Percentiles rank a stretch among this genome's conserved stretches.
phyloP scores from a whole-genome alignment of 306 rosid species.

The Herpetospermum pedunculosum region DNA sequence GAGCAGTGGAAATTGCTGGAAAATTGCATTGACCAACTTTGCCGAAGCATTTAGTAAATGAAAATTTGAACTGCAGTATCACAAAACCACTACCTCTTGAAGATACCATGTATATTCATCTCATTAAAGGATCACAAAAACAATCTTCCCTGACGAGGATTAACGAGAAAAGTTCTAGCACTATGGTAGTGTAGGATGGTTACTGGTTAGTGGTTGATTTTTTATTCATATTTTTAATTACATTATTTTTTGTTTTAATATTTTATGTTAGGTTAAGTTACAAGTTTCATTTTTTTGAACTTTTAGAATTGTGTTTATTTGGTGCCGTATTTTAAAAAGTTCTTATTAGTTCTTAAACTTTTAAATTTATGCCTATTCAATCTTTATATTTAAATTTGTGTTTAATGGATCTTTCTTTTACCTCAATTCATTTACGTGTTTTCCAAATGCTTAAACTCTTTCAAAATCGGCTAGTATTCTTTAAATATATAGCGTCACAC shows the following conservation, averaged over 20 bases:
- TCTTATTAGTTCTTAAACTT: too few relatives aligned
- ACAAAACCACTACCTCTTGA: not conserved
- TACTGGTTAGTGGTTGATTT: not conserved
- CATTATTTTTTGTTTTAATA: not conserved
- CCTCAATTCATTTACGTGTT: too few relatives aligned
- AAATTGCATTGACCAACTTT: not conserved
- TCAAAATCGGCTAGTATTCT: not conserved
- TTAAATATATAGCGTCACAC: too few relatives aligned
- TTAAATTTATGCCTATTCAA: too few relatives aligned
- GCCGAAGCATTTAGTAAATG: not conserved
- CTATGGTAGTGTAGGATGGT: not conserved
- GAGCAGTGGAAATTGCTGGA: not conserved
- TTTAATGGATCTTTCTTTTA: not conserved
- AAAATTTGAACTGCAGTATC: not conserved
- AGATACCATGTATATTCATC: not conserved
- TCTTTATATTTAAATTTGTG: not conserved
- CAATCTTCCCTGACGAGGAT: not conserved
- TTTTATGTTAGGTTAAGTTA: not conserved
- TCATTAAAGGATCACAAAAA: not conserved
- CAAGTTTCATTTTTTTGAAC: not conserved
- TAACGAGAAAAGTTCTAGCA: not conserved
- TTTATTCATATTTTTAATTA: not conserved
- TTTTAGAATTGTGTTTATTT: not conserved
- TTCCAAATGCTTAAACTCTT: not conserved
- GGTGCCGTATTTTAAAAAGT: not conserved